These are phyloP conservation scores for Citrus cavaleriei DNA, from an alignment of 345 rosid genomes.

Conservation along the genomic window DNA sequence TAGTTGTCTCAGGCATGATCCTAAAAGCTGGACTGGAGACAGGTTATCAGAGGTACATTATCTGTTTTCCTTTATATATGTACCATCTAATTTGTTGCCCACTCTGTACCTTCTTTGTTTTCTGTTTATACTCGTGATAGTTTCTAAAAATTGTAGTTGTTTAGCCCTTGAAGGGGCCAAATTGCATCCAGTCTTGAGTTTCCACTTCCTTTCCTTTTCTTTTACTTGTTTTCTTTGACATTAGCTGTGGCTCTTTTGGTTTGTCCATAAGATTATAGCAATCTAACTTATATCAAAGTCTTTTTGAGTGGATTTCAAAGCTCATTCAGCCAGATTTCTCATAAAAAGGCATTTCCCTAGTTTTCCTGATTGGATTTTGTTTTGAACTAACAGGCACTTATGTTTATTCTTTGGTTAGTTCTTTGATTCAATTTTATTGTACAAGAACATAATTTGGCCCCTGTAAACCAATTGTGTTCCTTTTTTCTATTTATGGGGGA, in stretches of 20 bases:
- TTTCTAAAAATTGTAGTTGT: background rate
- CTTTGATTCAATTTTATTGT: background rate
- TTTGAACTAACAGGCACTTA: no score
- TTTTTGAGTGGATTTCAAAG: background rate
- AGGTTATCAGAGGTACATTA: conserved; percentile 80
- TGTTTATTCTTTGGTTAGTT: no score
- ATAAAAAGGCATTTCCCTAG: background rate
- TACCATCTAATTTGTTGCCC: conserved; percentile 4
- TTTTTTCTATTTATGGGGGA: background rate
- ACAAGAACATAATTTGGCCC: background rate
- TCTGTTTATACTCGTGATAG: background rate
- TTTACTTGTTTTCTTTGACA: background rate
- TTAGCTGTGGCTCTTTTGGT: background rate
- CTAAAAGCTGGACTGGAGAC: conserved; percentile 71
- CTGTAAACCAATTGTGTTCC: background rate
- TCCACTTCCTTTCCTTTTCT: background rate
- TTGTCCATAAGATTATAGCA: background rate
- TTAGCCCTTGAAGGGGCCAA: background rate
- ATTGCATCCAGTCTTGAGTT: background rate
- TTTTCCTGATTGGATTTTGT: background rate
- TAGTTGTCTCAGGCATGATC: conserved; percentile 87
- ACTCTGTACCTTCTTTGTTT: background rate
- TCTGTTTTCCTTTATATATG: background rate
- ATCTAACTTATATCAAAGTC: background rate
- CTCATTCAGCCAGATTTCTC: background rate